Conservation (phyloP, 1,139 yeast species). For the Zygosaccharomyces sapae region DNA sequence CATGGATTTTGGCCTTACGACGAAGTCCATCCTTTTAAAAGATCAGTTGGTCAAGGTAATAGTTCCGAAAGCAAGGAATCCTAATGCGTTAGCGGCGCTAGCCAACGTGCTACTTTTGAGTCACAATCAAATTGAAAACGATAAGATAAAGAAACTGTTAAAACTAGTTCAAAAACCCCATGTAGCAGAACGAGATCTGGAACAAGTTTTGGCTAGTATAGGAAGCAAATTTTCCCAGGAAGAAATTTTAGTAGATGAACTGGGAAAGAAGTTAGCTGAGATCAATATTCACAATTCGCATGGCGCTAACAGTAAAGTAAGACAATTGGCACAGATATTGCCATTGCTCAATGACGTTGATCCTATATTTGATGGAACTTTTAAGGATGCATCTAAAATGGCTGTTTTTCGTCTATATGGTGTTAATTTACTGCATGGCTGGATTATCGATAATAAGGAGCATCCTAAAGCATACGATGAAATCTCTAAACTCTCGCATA, state of each 20-base stretch:
- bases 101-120: constrained; percentile 1
- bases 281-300: constrained; percentile 37
- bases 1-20: background rate
- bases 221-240: background rate
- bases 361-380: constrained; percentile 64
- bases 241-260: constrained; percentile 23
- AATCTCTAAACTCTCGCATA: constrained; percentile 43
- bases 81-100: background rate
- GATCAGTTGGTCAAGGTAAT: background rate
- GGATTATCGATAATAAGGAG: constrained; percentile 43
- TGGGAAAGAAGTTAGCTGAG: constrained; percentile 47
- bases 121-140: background rate
- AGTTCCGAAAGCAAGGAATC: background rate
- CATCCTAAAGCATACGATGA: constrained; percentile 32
- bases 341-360: constrained; percentile 70
- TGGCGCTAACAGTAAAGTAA: constrained; percentile 25
- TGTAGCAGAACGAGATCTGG: background rate
- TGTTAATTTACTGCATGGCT: constrained; percentile 48
- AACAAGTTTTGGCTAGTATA: background rate
- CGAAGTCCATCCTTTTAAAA: background rate
- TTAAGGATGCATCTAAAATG: constrained; percentile 45
- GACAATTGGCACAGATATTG: constrained; percentile 40
- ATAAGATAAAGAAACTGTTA: background rate
- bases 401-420: constrained; percentile 44
- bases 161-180: background rate